Evolutionary conservation across 148 eudicot genomes (phyloP).

Genomic region (Amaranthus hypochondriacus): DNA sequence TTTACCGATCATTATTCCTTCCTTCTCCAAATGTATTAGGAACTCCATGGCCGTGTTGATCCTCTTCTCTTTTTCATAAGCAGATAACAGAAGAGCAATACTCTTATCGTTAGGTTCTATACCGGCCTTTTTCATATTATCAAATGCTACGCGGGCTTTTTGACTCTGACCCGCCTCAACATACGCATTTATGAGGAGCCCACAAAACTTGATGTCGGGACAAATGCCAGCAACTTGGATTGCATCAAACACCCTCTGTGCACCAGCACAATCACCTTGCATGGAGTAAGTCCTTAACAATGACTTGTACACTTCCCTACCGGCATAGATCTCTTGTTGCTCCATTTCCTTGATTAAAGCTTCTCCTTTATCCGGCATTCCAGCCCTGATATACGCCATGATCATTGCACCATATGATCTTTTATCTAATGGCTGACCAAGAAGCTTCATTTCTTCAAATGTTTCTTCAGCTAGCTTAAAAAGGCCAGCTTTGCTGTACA

Average conservation of each 20-base stretch:
- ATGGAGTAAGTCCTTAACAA: slow-evolving; percentile 83
- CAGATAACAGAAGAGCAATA: slow-evolving; percentile 59
- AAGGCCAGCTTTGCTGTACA: slow-evolving; percentile 86
- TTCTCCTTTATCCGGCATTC: slow-evolving; percentile 56
- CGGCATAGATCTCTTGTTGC: slow-evolving; percentile 49
- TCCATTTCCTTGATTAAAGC: slow-evolving; percentile 69
- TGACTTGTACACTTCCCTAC: slow-evolving; percentile 82
- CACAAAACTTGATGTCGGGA: slow-evolving; percentile 73
- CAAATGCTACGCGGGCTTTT: slow-evolving; percentile 61
- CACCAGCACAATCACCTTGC: slow-evolving; percentile 66
- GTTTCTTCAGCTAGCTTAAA: slow-evolving; percentile 59
- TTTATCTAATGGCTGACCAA: slow-evolving; percentile 57
- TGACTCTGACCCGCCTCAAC: slow-evolving; percentile 48
- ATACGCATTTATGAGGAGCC: slow-evolving; percentile 80
- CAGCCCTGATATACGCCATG: slow-evolving; percentile 83
- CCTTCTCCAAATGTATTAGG: slow-evolving; percentile 56
- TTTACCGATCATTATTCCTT: slow-evolving; percentile 57
- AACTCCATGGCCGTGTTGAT: slow-evolving; percentile 64
- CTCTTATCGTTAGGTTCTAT: slow-evolving; percentile 75
- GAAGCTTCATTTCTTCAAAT: slow-evolving; percentile 72
- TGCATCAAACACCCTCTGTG: slow-evolving; percentile 77
- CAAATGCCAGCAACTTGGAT: slow-evolving; percentile 66
- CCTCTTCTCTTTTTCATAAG: slow-evolving; percentile 62
- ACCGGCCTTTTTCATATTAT: slow-evolving; percentile 62
- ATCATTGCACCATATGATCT: slow-evolving; percentile 91